Percentiles rank a stretch among this genome's conserved stretches.
Evolutionary conservation across 805 yeast species (phyloP).

Genomic region (Candida boleticola): DNA sequence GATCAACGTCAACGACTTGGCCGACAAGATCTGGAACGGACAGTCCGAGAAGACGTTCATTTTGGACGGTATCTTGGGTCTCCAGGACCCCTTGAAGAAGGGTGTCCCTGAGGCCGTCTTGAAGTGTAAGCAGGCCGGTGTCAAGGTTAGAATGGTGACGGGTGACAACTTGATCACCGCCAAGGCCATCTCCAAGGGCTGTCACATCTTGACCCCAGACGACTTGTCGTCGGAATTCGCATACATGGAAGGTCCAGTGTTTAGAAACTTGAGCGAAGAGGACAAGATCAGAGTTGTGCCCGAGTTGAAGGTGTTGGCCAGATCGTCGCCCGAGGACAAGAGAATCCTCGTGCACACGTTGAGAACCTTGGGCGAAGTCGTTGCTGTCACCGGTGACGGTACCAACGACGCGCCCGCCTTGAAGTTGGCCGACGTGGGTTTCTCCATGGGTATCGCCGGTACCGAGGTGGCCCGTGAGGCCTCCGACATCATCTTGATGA

Average conservation of each 20-base stretch:
- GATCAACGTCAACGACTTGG: constrained; percentile 20
- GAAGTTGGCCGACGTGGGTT: constrained; percentile 95
- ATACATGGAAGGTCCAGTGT: constrained; percentile 91
- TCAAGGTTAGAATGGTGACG: constrained; percentile 94
- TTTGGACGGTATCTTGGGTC: constrained; percentile 80
- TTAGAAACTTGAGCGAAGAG: constrained; percentile 60
- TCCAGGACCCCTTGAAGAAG: constrained; percentile 88
- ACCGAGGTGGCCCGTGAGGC: constrained; percentile 99
- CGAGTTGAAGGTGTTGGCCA: constrained; percentile 76
- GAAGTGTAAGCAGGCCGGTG: constrained; percentile 88
- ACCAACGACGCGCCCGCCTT: constrained; percentile 98
- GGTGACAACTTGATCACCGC: constrained; percentile 96
- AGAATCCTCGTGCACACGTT: constrained; percentile 79
- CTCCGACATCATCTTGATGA: constrained; percentile 86
- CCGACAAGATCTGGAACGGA: constrained; percentile 22
- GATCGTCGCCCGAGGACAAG: constrained; percentile 96
- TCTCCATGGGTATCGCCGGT: constrained; percentile 98
- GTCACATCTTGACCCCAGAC: constrained; percentile 67
- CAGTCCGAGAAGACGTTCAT: constrained; percentile 33
- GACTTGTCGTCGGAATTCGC: constrained; percentile 52
- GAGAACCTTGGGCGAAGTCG: constrained; percentile 82
- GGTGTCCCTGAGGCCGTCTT: constrained; percentile 90
- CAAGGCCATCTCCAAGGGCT: constrained; percentile 80
- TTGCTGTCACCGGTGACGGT: constrained; percentile 99
- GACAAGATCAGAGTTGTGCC: constrained; percentile 69